phyloP scores from a whole-genome alignment of 306 rosid genomes.

The Rosa lucieae region DNA sequence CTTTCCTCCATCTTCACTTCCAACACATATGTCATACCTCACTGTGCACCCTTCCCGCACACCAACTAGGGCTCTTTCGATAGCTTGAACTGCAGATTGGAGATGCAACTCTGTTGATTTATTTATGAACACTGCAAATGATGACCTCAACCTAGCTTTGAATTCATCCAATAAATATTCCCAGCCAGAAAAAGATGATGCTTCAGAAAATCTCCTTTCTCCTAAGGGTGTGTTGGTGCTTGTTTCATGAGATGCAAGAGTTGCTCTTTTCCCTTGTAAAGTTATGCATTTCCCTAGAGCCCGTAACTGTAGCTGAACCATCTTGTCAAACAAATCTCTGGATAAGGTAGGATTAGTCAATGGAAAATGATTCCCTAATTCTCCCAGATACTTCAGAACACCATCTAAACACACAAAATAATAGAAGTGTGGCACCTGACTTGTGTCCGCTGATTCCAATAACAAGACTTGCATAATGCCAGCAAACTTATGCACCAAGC shows the following conservation, averaged over 20 bases:
- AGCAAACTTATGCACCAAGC: constrained; percentile 33
- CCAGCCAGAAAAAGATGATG: constrained; percentile 41
- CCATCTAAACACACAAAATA: constrained; percentile 81
- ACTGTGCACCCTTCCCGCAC: constrained; percentile 49
- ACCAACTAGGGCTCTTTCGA: constrained; percentile 84
- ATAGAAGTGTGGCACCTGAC: constrained; percentile 55
- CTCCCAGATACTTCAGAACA: constrained; percentile 68
- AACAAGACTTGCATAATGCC: constrained; percentile 63
- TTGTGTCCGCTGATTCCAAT: constrained; percentile 56
- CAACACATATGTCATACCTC: constrained; percentile 55
- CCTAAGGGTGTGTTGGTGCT: constrained; percentile 47
- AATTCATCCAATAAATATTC: constrained; percentile 60
- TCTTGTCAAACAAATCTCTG: constrained; percentile 47
- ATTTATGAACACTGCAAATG: constrained; percentile 62
- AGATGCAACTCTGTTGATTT: constrained; percentile 68
- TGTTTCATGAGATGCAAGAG: constrained; percentile 64
- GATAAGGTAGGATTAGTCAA: constrained; percentile 58
- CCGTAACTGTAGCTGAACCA: constrained; percentile 63
- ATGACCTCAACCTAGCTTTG: constrained; percentile 62
- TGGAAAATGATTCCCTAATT: constrained; percentile 64
- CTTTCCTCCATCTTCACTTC: constrained; percentile 58
- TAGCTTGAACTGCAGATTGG: constrained; percentile 63
- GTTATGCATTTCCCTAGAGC: constrained; percentile 77
- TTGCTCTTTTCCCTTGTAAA: constrained; percentile 78
- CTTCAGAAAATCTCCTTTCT: constrained; percentile 39